Base-by-base conservation (phyloP, 2,329 filamentous ascomycete genomes). In the Xylariales sp. region DNA sequence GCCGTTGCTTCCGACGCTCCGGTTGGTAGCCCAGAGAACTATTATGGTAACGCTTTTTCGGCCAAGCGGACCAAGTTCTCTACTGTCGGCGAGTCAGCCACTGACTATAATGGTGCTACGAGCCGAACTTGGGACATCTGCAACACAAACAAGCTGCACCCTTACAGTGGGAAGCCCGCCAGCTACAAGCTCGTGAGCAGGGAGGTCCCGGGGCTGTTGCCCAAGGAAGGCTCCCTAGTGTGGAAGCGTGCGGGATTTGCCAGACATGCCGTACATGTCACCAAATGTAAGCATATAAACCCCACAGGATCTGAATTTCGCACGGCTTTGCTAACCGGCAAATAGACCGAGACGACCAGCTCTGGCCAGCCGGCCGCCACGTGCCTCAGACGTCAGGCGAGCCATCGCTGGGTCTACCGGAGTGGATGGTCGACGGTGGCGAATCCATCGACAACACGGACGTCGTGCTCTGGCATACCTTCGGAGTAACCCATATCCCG, bases 221-320 rank as follows among this genome's bases (percentile, higher is more conserved):
- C 94, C 2, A 96, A 94, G 81, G 88, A 91, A 69, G 91, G 91
- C 1, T 90, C 92, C 1, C 78, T 97, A 30, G 94, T 97, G 6
- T 97, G 93, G 91, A 97, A 97, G 81, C 86, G 94, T 23, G 94
- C 94, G 1, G 93, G 91, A 0, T 97, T 97, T 75, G 93, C 94
- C 0, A 83, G 93, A 43, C 93, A 97, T 76, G 91, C 94, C 3
- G 89, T 97, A 1, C 92, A 96, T 76, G 94, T 97, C 9, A 97
- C 94, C 0, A 93, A 91, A 75, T 97, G 93, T 95, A 87, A 84
- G 89, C 54, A 45, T 34, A 3, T 5, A 2, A 16, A 57, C 50
- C 14, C 1, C n/a, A 0, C 32, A 2, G 1, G 4, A 28, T 8
- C 2, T 43, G 1, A 1, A 41, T 46, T n/a, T 16, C 5, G 6